These are phyloP conservation scores for Cladochytrium replicatum DNA, from an alignment of 192 early-diverging fungal species.

Conservation along the genomic window DNA sequence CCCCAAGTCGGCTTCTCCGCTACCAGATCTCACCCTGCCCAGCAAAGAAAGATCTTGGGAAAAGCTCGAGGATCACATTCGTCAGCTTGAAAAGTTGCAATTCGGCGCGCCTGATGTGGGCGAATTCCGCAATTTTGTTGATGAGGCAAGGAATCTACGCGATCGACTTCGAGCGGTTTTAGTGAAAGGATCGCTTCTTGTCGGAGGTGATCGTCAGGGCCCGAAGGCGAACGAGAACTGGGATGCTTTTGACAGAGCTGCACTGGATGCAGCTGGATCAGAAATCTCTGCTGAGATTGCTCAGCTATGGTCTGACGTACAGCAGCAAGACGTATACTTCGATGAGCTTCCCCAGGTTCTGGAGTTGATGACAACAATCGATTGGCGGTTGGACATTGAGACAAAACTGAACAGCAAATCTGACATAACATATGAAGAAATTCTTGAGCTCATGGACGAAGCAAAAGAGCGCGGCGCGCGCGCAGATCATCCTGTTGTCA, in stretches of 20 bases:
- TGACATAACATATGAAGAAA: background rate
- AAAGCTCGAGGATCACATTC: too few species aligned
- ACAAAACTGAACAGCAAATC: background rate
- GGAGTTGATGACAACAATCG: background rate
- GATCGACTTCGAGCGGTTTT: too few species aligned
- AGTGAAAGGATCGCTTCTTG: too few species aligned
- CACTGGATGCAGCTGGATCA: background rate
- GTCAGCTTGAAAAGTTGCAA: too few species aligned
- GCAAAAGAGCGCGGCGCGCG: conserved; percentile 9
- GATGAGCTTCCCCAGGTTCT: conserved; percentile 3
- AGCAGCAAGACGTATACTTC: background rate
- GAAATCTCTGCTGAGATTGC: background rate
- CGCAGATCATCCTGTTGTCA: conserved; percentile 15
- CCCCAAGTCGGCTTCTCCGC: conserved; percentile 10
- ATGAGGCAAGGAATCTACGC: too few species aligned
- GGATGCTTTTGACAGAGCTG: too few species aligned
- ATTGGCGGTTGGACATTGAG: conserved; percentile 1
- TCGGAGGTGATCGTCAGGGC: too few species aligned
- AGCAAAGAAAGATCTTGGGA: conserved; percentile 16
- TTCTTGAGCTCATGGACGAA: conserved; percentile 12
- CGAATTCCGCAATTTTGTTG: too few species aligned
- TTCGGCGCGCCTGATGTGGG: too few species aligned
- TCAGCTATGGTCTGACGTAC: background rate
- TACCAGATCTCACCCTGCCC: conserved; percentile 26
- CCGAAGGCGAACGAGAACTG: too few species aligned